Evolutionary conservation across 805 yeast species (phyloP), one percentile per base, ranked within the genome.

Genomic region (Lachancea fermentati): DNA sequence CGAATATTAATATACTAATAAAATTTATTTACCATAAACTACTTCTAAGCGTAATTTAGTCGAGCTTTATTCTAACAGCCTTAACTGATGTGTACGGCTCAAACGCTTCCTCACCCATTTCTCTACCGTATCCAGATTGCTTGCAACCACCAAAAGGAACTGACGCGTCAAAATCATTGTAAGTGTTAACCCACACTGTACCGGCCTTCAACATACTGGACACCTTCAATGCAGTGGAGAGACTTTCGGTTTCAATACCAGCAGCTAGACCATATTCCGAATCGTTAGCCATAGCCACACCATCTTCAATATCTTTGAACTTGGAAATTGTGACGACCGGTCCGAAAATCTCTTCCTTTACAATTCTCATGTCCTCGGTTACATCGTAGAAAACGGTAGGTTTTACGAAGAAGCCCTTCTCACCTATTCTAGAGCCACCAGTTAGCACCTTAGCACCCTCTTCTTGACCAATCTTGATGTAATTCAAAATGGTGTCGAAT

Each of bases 61-160:
- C 55, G 43, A 65, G 52, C 49, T 65, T 75, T 45, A 68, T 66
- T 76, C 93, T 79, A 45, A 83, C 83, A 49, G 86, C 85, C 68
- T 82, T 83, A 48, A 71, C 72, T 65, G 81, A 87, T 43, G 83
- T 76, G 72, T 82, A 83, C 69, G 78, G 77, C 50, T 80, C 86
- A 50, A 81, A 73, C 38, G 83, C 87, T 60, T 82, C 88, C 34
- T 65, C 65, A 66, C 93, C 93, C 89, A 83, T 80, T 71, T 83
- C 93, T 72, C 86, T 79, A 63, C 93, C 93, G 62, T 81, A 74
- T 64, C 91, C 91, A 47, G 85, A 78, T 67, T 80, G 81, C 58
- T 80, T 79, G 70, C 67, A 81, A 58, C 91, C 91, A 63, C 91
- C 91, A 58, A 83, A 83, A 67, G 91, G 89, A 61, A 81, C 83